Evolutionary conservation across 345 rosid genomes (phyloP).

Genomic region (Balakata baccata): DNA sequence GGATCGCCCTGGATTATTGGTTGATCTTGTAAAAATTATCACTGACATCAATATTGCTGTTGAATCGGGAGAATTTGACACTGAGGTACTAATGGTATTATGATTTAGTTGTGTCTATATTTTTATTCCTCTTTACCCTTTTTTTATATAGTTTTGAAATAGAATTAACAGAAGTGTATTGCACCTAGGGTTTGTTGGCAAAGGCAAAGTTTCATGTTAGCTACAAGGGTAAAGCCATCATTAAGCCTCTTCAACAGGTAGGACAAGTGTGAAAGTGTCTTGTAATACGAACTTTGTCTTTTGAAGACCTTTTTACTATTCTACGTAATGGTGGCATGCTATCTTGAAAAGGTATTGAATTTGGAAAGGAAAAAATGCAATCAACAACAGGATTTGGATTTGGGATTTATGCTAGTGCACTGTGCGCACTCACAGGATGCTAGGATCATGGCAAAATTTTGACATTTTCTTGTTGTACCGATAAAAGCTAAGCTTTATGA

Average conservation of each 20-base stretch:
- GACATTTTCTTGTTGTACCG: neutral
- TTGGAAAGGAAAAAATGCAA: too few relatives aligned
- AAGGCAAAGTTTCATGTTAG: constrained; percentile 95
- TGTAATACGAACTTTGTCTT: too few relatives aligned
- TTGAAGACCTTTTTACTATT: neutral
- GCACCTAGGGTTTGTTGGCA: constrained; percentile 73
- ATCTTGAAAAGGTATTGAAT: too few relatives aligned
- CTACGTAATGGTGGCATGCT: too few relatives aligned
- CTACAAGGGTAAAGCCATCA: constrained; percentile 76
- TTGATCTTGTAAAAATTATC: constrained; percentile 78
- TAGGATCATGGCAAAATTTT: neutral
- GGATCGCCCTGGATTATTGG: constrained; percentile 93
- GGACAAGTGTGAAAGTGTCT: neutral
- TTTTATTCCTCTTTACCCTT: neutral
- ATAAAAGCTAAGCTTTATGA: neutral
- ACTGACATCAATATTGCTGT: constrained; percentile 75
- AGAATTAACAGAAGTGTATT: neutral
- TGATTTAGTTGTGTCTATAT: neutral
- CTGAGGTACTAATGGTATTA: constrained; percentile 53
- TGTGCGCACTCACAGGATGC: neutral
- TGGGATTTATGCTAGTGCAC: too few relatives aligned
- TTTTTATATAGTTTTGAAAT: neutral
- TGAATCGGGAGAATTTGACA: constrained; percentile 96
- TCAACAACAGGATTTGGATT: too few relatives aligned
- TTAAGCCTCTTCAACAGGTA: constrained; percentile 95